A percentile compares a stretch with the other conserved stretches of the same genome.
phyloP scores from a whole-genome alignment of 345 rosid species.

The rapeseed (Brassica napus) region Da-Ae NC_063452.1:10083501-10084000 shows the following conservation, averaged over 20 bases:
- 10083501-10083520: slow-evolving; percentile 97
- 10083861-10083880: slow-evolving; percentile 70
- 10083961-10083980: slow-evolving; percentile 91
- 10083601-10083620: slow-evolving; percentile 91
- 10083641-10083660: slow-evolving; percentile 79
- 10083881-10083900: slow-evolving; percentile 82
- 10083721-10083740: slow-evolving; percentile 73
- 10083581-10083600: slow-evolving; percentile 84
- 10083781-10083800: slow-evolving; percentile 61
- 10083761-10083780: slow-evolving; percentile 79
- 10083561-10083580: slow-evolving; percentile 95
- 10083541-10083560: slow-evolving; percentile 86
- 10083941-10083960: slow-evolving; percentile 86
- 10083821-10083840: slow-evolving; percentile 75
- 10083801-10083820: slow-evolving; percentile 83
- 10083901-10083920: slow-evolving; percentile 86
- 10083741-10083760: slow-evolving; percentile 67
- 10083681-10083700: slow-evolving; percentile 71
- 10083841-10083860: slow-evolving; percentile 76
- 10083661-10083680: slow-evolving; percentile 69
- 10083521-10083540: slow-evolving; percentile 81
- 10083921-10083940: slow-evolving; percentile 82
- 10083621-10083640: slow-evolving; percentile 76
- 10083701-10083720: slow-evolving; percentile 67
- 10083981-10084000: slow-evolving; percentile 48